Evolutionary conservation across 768 basidiomycete species (phyloP), one percentile per base, ranked within the genome.

Genomic region (Psilocybe tampanensis): DNA sequence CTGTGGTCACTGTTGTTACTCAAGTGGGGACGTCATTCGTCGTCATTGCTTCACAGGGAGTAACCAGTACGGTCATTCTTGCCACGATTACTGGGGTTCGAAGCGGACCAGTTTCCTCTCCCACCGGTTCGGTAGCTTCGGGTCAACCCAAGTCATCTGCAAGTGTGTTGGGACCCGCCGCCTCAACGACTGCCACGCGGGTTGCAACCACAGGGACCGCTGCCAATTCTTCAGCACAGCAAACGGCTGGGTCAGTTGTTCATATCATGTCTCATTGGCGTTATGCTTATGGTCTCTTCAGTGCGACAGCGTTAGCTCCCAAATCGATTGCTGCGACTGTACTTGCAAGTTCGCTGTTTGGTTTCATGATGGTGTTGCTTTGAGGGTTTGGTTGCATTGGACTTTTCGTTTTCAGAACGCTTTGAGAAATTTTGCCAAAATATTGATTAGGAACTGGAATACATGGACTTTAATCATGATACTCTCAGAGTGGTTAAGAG

Each of bases 1-100:
- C 75, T 21, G 53, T 74, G 22, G 77, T 78, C n/a, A 77, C 79
- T n/a, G 70, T 75, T 62, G 68, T 74, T 6, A 73, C 68, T 22
- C 67, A 74, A 48, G 74, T 64, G 61, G 59, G 55, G n/a, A 63
- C 59, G n/a, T 59, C 62, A 2, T 48, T 65, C n/a, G 60, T 65
- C 41, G 53, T 64, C 7, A 19, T 59, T 26, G 60, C 62, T 15
- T 65, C 62, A 8, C 53, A 64, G 51, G 64, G 60, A 24, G 56
- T 53, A 48, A 67, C 61, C 11, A 66, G 60, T 34, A 65, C 54
- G 3, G 33, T 65, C 43, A 61, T 55, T 39, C 34, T 66, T 26
- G 60, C 59, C 15, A 55, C 60, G 17, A 50, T 52, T 23, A 55
- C 43, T 12, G 50, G 29, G 22, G 55, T 39, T 8, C 29, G 44